Conservation (phyloP, 2,329 filamentous ascomycete species). For the Colletotrichum australisinense region DNA sequence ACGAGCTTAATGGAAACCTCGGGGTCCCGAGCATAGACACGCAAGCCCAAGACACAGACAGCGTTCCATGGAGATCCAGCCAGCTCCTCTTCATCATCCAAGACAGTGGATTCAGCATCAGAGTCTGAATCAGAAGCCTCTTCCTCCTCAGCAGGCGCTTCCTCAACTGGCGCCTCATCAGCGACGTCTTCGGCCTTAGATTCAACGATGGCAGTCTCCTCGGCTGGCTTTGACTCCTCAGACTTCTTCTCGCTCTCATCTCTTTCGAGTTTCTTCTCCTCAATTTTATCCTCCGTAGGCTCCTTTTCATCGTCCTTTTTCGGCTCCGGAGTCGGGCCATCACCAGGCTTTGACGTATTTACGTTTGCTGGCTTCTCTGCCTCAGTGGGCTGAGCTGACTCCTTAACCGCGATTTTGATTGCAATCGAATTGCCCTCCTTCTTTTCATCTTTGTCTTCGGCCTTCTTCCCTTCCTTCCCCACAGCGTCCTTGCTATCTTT, state of each 20-base stretch:
- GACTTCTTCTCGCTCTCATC: background rate
- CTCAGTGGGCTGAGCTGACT: background rate
- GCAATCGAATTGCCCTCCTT: conserved; percentile 21
- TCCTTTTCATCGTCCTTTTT: conserved; percentile 24
- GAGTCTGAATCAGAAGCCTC: conserved; percentile 26
- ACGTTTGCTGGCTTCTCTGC: background rate
- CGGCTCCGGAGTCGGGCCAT: conserved; percentile 4
- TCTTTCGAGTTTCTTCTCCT: background rate
- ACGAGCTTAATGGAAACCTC: conserved; percentile 48
- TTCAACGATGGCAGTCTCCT: background rate
- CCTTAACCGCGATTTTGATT: conserved; percentile 25
- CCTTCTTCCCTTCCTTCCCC: conserved; percentile 21
- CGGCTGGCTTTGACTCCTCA: conserved; percentile 15
- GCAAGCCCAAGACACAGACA: conserved; percentile 53
- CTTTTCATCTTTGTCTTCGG: conserved; percentile 38
- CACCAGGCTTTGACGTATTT: conserved; percentile 7
- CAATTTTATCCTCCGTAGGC: background rate
- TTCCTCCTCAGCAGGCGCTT: conserved; percentile 29
- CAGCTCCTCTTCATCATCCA: conserved; percentile 33
- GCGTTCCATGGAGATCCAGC: conserved; percentile 51
- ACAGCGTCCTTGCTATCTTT: conserved; percentile 33
- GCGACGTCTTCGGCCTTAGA: background rate
- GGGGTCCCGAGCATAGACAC: conserved; percentile 51
- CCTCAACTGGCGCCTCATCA: conserved; percentile 3
- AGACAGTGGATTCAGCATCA: conserved; percentile 1